Evolutionary conservation across 2,329 filamentous ascomycete species (phyloP).

Genomic region (Sarocladium kiliense): DNA sequence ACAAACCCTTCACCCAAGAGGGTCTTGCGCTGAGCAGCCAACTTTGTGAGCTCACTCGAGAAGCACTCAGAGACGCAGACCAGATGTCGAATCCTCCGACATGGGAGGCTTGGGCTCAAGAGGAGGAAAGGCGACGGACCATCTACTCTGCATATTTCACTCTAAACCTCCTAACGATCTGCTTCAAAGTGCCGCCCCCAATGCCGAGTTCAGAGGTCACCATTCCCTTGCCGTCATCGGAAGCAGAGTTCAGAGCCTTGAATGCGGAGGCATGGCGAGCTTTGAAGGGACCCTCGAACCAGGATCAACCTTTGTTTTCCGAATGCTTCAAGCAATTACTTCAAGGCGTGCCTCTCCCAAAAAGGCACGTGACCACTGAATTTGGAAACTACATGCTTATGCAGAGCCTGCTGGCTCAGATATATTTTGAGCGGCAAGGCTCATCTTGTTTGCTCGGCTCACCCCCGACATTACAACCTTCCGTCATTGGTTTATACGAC

Average conservation of each 20-base stretch:
- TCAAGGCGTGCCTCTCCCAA: constrained; percentile 10
- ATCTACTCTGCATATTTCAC: constrained; percentile 44
- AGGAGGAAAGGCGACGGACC: neutral
- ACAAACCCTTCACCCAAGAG: constrained; percentile 50
- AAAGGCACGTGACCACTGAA: constrained; percentile 32
- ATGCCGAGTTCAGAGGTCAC: constrained; percentile 37
- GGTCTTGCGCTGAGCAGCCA: constrained; percentile 52
- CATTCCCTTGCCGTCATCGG: constrained; percentile 47
- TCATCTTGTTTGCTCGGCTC: constrained; percentile 5
- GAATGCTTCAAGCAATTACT: constrained; percentile 27
- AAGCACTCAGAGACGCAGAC: constrained; percentile 33
- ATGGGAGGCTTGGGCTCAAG: constrained; percentile 46
- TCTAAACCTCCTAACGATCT: constrained; percentile 56
- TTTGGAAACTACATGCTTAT: constrained; percentile 50
- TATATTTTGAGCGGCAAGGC: constrained; percentile 39
- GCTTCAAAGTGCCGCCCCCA: constrained; percentile 55
- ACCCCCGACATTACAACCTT: constrained; percentile 6
- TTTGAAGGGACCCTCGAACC: constrained; percentile 15
- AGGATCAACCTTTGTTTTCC: constrained; percentile 19
- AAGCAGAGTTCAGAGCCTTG: constrained; percentile 49
- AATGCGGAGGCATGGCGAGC: constrained; percentile 44
- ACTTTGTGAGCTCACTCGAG: constrained; percentile 48
- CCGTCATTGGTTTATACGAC: constrained; percentile 10
- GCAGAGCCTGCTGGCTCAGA: constrained; percentile 48
- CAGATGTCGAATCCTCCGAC: neutral